phyloP scores from a whole-genome alignment of 768 basidiomycete species.

The Lentinula lateritia region DNA sequence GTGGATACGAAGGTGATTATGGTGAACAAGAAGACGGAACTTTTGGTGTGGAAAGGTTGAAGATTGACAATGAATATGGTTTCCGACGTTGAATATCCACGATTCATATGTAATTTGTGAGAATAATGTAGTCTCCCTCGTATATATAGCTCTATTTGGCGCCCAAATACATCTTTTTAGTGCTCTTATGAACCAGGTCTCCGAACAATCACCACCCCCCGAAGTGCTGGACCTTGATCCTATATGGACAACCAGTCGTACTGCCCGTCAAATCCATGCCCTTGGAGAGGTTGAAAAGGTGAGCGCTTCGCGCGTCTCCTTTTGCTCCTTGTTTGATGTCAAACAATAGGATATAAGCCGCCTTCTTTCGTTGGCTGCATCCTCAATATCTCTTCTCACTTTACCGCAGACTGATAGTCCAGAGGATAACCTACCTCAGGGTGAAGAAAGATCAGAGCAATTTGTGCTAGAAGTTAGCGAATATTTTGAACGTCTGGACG shows the following conservation, averaged over 20 bases:
- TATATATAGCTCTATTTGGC: background rate
- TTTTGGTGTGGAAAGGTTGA: constrained; percentile 11
- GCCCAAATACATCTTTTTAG: background rate
- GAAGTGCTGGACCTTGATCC: constrained; percentile 57
- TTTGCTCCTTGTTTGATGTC: background rate
- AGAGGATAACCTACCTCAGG: constrained; percentile 65
- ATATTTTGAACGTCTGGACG: constrained; percentile 80
- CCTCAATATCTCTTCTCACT: constrained; percentile 73
- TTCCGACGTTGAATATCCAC: constrained; percentile 3
- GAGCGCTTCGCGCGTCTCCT: background rate
- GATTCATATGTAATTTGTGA: background rate
- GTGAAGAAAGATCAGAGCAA: constrained; percentile 79
- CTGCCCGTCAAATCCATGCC: constrained; percentile 76
- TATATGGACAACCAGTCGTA: constrained; percentile 77
- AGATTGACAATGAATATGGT: constrained; percentile 10
- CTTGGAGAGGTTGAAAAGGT: constrained; percentile 81
- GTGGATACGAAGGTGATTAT: constrained; percentile 12
- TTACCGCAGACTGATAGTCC: constrained; percentile 77
- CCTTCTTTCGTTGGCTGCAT: constrained; percentile 68
- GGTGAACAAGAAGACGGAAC: constrained; percentile 12
- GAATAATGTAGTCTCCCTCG: background rate
- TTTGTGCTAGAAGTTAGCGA: constrained; percentile 83
- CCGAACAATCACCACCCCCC: constrained; percentile 20
- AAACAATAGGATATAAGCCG: constrained; percentile 67
- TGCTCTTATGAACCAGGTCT: constrained; percentile 19